phyloP scores from a whole-genome alignment of 2,329 filamentous ascomycete species.

The Lasiodiplodia theobromae region DNA sequence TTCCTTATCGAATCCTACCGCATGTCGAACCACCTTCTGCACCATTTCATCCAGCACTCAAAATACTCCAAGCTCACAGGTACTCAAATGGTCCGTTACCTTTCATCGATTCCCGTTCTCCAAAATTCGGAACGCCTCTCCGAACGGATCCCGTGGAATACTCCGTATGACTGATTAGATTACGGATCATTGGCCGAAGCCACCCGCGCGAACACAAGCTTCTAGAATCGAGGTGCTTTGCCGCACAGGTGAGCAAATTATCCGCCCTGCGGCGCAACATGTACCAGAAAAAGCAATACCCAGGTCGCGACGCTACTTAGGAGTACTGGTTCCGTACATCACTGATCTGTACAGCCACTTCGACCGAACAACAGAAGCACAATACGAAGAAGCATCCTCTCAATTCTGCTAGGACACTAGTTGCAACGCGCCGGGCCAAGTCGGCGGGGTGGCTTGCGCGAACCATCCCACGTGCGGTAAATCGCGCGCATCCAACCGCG shows the following conservation, averaged over 20 bases:
- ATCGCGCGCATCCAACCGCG: background rate
- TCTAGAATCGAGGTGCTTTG: background rate
- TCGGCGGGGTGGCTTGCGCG: constrained; percentile 13
- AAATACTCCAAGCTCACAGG: background rate
- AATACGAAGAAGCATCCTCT: background rate
- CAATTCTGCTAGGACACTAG: background rate
- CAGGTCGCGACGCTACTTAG: background rate
- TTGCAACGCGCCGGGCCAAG: constrained; percentile 6
- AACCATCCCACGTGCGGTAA: background rate
- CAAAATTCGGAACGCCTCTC: background rate
- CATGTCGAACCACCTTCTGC: constrained; percentile 5
- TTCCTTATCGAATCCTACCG: background rate
- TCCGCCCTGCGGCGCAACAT: background rate
- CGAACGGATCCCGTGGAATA: constrained; percentile 1
- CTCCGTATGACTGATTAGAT: constrained; percentile 10
- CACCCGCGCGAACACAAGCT: background rate
- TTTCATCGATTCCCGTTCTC: background rate
- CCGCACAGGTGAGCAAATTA: background rate
- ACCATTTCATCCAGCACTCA: background rate
- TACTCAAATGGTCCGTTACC: background rate
- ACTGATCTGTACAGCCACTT: background rate
- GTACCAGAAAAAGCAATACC: background rate
- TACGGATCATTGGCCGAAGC: background rate
- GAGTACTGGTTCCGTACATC: background rate
- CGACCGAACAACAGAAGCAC: background rate